phyloP scores from a whole-genome alignment of 495 filamentous ascomycete genomes.

The Hyphodiscus hymeniophilus region DNA sequence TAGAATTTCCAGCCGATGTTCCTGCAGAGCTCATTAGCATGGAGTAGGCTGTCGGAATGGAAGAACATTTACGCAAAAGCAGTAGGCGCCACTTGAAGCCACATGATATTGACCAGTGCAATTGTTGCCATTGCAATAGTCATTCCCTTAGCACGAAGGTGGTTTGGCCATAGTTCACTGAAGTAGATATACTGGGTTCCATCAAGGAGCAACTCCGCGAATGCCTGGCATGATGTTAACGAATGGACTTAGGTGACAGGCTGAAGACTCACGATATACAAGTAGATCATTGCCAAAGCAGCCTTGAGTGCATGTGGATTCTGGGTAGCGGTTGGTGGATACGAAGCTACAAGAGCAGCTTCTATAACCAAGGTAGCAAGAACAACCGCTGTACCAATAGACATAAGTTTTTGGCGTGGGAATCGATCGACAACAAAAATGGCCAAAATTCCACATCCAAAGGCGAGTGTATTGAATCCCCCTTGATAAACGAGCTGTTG shows the following conservation, averaged over 20 bases:
- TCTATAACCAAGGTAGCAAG: conserved; percentile 9
- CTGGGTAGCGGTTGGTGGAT: neutral
- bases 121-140: neutral
- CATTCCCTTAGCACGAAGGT: neutral
- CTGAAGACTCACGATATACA: too few relatives aligned
- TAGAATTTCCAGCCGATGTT: conserved; percentile 2
- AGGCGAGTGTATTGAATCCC: conserved; percentile 21
- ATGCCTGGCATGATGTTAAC: too few relatives aligned
- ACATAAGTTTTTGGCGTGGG: conserved; percentile 19
- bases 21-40: too few relatives aligned
- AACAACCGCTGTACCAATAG: conserved; percentile 20
- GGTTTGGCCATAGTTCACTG: neutral
- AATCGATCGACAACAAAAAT: conserved; percentile 25
- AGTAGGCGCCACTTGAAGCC: neutral
- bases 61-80: too few relatives aligned
- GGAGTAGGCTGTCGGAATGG: too few relatives aligned
- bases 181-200: neutral
- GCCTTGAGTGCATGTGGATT: neutral
- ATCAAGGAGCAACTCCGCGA: neutral
- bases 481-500: conserved; percentile 21
- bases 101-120: neutral
- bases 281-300: neutral
- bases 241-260: too few relatives aligned
- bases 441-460: conserved; percentile 15
- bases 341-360: neutral